Evolutionary conservation across 2,329 filamentous ascomycete species (phyloP), one percentile per base, ranked within the genome.

Genomic region (Cordyceps fumosorosea): DNA sequence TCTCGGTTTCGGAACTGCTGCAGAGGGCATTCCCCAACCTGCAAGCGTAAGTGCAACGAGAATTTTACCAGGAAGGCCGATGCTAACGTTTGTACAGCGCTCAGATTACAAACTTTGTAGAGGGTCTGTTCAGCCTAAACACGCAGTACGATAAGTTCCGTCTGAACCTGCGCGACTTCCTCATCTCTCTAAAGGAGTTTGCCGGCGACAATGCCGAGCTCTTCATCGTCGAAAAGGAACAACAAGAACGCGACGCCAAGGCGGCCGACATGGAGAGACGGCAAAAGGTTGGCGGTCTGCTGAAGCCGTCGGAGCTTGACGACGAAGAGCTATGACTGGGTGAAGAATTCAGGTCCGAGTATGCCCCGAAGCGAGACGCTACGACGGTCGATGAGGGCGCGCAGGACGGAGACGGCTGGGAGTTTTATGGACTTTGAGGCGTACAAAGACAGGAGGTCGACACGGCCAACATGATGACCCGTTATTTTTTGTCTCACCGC

Each of bases 291-390:
- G 93, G 95, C 68, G 95, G 96, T 71, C 82, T 99, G 65, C 81
- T 99, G 71, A 98, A 99, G 81, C 96, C 95, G 56, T 95, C 92
- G n/a, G 95, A 99, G 75, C 85, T 99, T 72, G 93, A 92, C 67
- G 90, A 93, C 69, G 90, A 93, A 71, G 89, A 93, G 77, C 82
- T 93, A 76, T 97, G 92, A 96, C 90, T 93, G 66, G 78, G 85
- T 51, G 75, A 86, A 74, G 88, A 91, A 74, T 75, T 90, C 53
- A 79, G 87, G 68, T 81, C 77, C 60, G 87, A 90, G 74, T 83
- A 81, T 72, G 77, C 78, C 63, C 80, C 80, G 63, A 71, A 56
- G 61, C 56, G 63, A 63, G 60, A 52, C 62, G 64, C 51, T 63
- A 69, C 70, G 63, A 69, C 70, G 63, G 69, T 70, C 62, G 64